Percentiles rank a stretch among this genome's conserved stretches.
phyloP scores from a whole-genome alignment of 176 grass and related monocot genomes.

The Zoysia japonica region DNA sequence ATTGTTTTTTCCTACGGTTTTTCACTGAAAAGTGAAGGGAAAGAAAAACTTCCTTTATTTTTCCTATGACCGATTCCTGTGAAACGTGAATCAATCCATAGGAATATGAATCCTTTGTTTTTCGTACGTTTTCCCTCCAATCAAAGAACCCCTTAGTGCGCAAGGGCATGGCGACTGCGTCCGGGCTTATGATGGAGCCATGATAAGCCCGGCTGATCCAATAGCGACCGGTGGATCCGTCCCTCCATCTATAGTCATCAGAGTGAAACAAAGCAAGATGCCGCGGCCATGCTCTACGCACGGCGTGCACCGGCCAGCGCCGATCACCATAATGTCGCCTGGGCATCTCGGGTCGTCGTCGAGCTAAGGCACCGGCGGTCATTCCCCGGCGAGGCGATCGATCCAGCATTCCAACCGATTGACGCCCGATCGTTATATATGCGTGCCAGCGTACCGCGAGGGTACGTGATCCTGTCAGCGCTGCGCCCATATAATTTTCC shows the following conservation, averaged over 20 bases:
- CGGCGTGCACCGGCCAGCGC: background rate
- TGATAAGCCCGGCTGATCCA: conserved; percentile 24
- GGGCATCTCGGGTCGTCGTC: background rate
- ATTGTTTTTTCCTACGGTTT: too few species aligned
- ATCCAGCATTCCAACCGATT: background rate
- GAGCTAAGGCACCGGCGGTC: background rate
- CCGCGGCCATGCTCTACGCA: conserved; percentile 35
- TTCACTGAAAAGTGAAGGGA: too few species aligned
- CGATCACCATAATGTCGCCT: conserved; percentile 12
- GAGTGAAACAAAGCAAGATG: conserved; percentile 13
- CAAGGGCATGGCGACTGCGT: conserved; percentile 16
- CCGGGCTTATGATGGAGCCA: conserved; percentile 33
- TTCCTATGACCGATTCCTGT: too few species aligned
- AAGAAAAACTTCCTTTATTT: too few species aligned
- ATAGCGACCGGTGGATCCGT: background rate
- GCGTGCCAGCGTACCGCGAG: conserved; percentile 1
- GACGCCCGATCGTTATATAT: conserved; percentile 20
- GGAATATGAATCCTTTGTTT: too few species aligned
- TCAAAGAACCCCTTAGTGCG: background rate
- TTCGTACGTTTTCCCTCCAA: too few species aligned
- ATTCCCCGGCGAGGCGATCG: background rate
- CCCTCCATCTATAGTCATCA: conserved; percentile 21
- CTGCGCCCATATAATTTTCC: background rate
- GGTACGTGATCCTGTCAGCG: conserved; percentile 23
- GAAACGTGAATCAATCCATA: too few species aligned